Evolutionary conservation across 768 basidiomycete genomes (phyloP).

Genomic region (Amanita brunnescens): DNA sequence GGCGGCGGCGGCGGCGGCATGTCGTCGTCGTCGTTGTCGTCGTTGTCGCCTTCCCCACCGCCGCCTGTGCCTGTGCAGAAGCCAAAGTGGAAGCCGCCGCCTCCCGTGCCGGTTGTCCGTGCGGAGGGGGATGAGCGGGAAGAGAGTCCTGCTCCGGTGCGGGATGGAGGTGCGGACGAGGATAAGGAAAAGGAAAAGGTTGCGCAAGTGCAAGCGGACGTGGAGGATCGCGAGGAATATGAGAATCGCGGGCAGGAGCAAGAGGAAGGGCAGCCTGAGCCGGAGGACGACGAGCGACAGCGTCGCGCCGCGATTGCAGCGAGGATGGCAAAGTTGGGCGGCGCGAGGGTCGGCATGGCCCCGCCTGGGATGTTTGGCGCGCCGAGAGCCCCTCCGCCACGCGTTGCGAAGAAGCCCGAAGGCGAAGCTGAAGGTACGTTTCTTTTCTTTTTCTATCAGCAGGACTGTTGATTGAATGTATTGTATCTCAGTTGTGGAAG

Average conservation of each 20-base stretch:
- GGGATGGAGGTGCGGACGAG: slow-evolving; percentile 4
- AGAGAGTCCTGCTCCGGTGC: not conserved
- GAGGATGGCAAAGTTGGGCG: slow-evolving; percentile 88
- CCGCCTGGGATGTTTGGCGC: slow-evolving; percentile 58
- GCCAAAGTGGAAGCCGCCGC: slow-evolving; percentile 85
- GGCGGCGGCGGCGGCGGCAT: slow-evolving; percentile 28
- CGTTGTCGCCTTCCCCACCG: slow-evolving; percentile 16
- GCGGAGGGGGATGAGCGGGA: slow-evolving; percentile 34
- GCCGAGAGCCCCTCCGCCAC: slow-evolving; percentile 17
- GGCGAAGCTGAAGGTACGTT: not conserved
- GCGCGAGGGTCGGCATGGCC: slow-evolving; percentile 71
- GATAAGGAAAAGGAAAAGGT: not conserved
- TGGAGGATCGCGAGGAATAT: not conserved
- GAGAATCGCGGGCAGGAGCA: slow-evolving; percentile 9
- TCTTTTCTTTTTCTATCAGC: not conserved
- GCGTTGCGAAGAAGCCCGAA: slow-evolving; percentile 21
- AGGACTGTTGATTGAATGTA: no score
- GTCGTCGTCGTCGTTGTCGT: not conserved
- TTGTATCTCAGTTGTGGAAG: not conserved
- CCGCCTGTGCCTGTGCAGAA: slow-evolving; percentile 53
- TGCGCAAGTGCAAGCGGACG: not conserved
- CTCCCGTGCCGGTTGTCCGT: slow-evolving; percentile 35
- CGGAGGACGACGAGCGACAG: slow-evolving; percentile 67
- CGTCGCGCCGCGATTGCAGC: slow-evolving; percentile 84
- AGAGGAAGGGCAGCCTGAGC: slow-evolving; percentile 31